These are phyloP conservation scores for Phoma sp. DNA, from an alignment of 2,329 filamentous ascomycete genomes.

Conservation along the genomic window DNA sequence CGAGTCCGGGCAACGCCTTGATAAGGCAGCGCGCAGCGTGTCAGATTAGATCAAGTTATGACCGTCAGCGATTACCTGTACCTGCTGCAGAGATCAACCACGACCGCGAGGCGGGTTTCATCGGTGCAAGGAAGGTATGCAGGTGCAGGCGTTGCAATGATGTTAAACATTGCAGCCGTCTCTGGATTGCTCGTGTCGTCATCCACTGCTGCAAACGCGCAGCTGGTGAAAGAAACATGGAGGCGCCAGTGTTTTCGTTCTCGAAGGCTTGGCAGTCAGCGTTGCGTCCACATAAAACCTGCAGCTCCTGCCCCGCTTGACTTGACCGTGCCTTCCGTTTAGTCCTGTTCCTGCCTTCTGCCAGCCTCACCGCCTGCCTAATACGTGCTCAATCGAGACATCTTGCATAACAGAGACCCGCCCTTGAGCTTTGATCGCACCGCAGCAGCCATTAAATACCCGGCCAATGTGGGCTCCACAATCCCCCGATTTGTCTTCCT, in stretches of 20 bases:
- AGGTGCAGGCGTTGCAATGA: constrained; percentile 9
- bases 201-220: constrained; percentile 37
- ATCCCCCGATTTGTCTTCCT: constrained; percentile 58
- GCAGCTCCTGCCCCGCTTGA: constrained; percentile 11
- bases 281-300: constrained; percentile 13
- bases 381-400: background rate
- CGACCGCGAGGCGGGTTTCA: constrained; percentile 32
- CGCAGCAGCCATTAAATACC: constrained; percentile 20
- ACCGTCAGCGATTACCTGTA: constrained; percentile 54
- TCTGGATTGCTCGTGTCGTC: constrained; percentile 47
- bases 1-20: background rate
- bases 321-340: constrained; percentile 5
- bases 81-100: constrained; percentile 34
- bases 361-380: constrained; percentile 18
- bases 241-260: constrained; percentile 8
- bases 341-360: constrained; percentile 16
- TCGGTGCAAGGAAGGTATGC: constrained; percentile 18
- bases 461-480: constrained; percentile 52
- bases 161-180: constrained; percentile 25
- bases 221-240: constrained; percentile 24
- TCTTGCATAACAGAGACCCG: constrained; percentile 17
- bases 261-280: constrained; percentile 6
- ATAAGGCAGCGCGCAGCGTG: constrained; percentile 31
- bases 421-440: constrained; percentile 27
- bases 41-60: constrained; percentile 71